Evolutionary conservation across 352 stramenopile genomes (phyloP).

Genomic region (Pythium periplocum): DNA sequence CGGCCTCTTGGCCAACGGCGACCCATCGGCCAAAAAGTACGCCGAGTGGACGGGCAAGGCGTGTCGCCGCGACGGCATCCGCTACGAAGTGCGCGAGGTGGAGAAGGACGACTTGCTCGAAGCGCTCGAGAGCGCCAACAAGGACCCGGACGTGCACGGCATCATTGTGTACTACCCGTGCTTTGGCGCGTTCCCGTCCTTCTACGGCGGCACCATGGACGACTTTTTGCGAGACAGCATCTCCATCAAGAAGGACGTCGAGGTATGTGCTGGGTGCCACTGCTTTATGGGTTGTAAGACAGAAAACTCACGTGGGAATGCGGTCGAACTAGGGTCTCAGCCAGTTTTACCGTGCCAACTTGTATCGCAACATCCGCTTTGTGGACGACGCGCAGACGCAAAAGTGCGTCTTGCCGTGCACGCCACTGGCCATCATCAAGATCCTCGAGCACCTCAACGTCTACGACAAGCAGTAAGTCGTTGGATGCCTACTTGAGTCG

Average conservation of each 20-base stretch:
- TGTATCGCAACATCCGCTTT: constrained; percentile 97
- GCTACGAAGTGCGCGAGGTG: constrained; percentile 94
- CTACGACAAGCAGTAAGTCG: constrained; percentile 64
- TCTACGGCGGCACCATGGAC: constrained; percentile 95
- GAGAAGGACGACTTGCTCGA: constrained; percentile 92
- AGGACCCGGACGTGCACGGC: constrained; percentile 91
- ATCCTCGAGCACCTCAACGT: constrained; percentile 91
- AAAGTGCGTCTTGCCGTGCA: constrained; percentile 97
- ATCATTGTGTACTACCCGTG: constrained; percentile 99
- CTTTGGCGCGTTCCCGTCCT: constrained; percentile 95
- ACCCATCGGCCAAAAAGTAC: constrained; percentile 94
- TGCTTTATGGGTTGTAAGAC: constrained; percentile 13
- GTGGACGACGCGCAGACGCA: constrained; percentile 87
- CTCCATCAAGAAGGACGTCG: constrained; percentile 96
- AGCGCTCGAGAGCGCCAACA: constrained; percentile 92
- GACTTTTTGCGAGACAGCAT: constrained; percentile 97
- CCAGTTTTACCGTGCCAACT: constrained; percentile 94
- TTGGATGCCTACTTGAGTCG: too few species aligned
- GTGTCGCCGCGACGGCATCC: constrained; percentile 93
- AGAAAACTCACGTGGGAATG: not conserved
- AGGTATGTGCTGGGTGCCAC: constrained; percentile 22
- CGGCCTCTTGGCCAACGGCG: constrained; percentile 92
- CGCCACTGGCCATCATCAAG: constrained; percentile 93
- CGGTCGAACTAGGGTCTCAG: constrained; percentile 59
- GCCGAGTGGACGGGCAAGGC: constrained; percentile 96